A percentile compares a stretch with the other conserved stretches of the same genome.
Evolutionary conservation across 169 alveolate genomes (phyloP).

Genomic region (Theileria sp.): DNA sequence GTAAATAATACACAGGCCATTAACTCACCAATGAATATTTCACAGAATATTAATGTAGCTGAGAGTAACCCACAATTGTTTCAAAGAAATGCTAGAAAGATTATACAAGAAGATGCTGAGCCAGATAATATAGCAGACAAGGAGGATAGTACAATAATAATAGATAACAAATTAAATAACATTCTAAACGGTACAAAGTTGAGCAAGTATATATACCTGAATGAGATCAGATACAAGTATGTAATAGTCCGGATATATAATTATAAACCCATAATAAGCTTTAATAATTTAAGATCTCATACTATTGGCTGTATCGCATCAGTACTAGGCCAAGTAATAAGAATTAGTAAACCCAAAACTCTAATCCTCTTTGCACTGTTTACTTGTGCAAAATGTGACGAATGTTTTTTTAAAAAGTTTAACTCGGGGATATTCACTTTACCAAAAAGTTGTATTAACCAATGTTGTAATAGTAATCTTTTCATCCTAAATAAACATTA

Average conservation of each 20-base stretch:
- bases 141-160: not conserved
- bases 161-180: not conserved
- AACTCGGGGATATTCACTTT: conserved; percentile 26
- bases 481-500: conserved; percentile 29
- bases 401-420: conserved; percentile 34
- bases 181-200: conserved; percentile 1
- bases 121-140: not conserved
- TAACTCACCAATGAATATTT: not conserved
- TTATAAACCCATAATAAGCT: conserved; percentile 20
- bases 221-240: conserved; percentile 11
- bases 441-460: conserved; percentile 18
- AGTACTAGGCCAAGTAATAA: conserved; percentile 46
- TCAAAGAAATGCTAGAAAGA: not conserved
- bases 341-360: conserved; percentile 36
- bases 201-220: conserved; percentile 12
- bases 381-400: conserved; percentile 36
- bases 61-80: not conserved
- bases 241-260: conserved; percentile 25
- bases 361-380: conserved; percentile 32
- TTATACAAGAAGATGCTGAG: not conserved
- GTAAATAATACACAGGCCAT: not conserved
- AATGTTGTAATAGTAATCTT: conserved; percentile 11
- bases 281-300: conserved; percentile 28
- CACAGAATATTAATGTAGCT: not conserved
- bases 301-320: conserved; percentile 40